Conservation (phyloP, 1,284 basidiomycete species). For the Wallemia hederae region DNA sequence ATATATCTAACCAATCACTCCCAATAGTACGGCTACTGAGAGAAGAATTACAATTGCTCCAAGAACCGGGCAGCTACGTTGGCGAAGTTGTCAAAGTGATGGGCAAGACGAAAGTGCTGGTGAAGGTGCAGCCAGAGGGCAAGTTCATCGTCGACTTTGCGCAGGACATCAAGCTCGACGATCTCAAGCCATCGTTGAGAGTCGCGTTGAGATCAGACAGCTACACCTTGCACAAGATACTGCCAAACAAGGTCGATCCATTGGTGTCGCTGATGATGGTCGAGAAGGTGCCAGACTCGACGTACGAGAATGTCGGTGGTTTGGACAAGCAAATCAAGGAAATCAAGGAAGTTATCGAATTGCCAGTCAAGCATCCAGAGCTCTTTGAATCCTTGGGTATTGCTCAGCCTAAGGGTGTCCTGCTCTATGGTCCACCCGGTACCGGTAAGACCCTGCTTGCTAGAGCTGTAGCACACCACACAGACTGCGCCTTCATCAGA, state of each 20-base stretch:
- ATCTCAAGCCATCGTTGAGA: constrained; percentile 60
- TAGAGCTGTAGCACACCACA: constrained; percentile 64
- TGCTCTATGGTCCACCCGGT: constrained; percentile 72
- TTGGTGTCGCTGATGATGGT: constrained; percentile 98
- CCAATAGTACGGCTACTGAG: constrained; percentile 44
- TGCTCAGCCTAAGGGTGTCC: constrained; percentile 62
- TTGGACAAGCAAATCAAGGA: constrained; percentile 60
- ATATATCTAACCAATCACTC: neutral
- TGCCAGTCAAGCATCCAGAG: constrained; percentile 67
- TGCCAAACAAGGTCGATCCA: constrained; percentile 85
- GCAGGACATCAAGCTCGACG: constrained; percentile 48
- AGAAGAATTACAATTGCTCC: constrained; percentile 79
- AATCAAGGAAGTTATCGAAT: constrained; percentile 71
- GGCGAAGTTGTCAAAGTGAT: constrained; percentile 95
- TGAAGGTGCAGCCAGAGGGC: constrained; percentile 95
- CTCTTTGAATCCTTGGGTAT: constrained; percentile 68
- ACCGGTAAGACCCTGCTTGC: constrained; percentile 85
- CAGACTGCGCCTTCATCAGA: constrained; percentile 43
- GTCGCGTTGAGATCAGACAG: constrained; percentile 88
- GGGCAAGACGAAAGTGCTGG: constrained; percentile 95
- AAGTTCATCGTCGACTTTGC: constrained; percentile 97
- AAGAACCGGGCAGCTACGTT: constrained; percentile 91
- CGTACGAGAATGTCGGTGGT: constrained; percentile 99
- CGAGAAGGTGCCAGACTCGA: constrained; percentile 97
- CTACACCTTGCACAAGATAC: constrained; percentile 74